These are phyloP conservation scores for Elaeagnus macrophylla DNA, from an alignment of 306 rosid species.

Conservation along the genomic window DNA sequence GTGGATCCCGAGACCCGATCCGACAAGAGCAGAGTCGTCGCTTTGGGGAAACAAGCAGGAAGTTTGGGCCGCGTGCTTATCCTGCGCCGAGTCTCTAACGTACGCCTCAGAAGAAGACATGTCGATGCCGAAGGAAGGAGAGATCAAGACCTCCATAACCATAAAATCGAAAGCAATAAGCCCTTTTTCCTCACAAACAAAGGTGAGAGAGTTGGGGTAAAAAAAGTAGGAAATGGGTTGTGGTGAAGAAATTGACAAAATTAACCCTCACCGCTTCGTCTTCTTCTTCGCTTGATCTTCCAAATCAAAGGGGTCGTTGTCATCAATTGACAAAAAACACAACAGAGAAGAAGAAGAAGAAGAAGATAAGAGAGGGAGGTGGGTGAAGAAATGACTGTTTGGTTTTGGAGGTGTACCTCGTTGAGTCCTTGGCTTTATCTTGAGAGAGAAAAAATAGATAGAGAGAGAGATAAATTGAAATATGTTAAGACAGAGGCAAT, in stretches of 20 bases:
- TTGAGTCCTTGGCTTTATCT: too few species aligned
- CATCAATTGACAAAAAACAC: slow-evolving; percentile 37
- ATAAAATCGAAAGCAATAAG: neutral
- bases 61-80: slow-evolving; percentile 4
- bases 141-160: slow-evolving; percentile 64
- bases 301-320: slow-evolving; percentile 35
- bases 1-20: slow-evolving; percentile 13
- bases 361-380: slow-evolving; percentile 1
- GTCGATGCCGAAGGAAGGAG: slow-evolving; percentile 53
- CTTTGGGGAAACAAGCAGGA: slow-evolving; percentile 20
- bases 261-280: slow-evolving; percentile 57
- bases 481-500: too few species aligned
- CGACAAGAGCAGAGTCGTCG: neutral
- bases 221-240: neutral
- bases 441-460: too few species aligned
- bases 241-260: neutral
- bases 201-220: neutral
- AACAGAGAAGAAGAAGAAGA: neutral
- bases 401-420: too few species aligned
- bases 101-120: slow-evolving; percentile 30
- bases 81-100: slow-evolving; percentile 11
- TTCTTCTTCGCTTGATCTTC: slow-evolving; percentile 39
- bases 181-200: too few species aligned
- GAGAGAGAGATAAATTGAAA: too few species aligned
- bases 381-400: too few species aligned